phyloP scores from a whole-genome alignment of 2,329 filamentous ascomycete genomes.

The Apiospora saccharicola region DNA sequence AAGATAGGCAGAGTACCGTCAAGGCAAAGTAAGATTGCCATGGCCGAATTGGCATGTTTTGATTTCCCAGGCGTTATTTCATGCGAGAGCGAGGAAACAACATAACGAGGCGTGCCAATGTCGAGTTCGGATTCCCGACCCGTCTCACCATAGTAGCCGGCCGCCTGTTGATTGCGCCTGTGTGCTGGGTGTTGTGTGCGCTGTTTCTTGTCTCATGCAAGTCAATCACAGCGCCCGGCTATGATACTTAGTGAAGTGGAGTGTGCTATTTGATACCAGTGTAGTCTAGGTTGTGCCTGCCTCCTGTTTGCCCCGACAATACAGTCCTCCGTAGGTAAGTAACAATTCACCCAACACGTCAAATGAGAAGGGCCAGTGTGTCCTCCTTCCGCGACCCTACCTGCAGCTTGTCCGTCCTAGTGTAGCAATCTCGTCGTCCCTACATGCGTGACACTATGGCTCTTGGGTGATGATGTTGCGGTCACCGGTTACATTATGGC shows the following conservation, averaged over 20 bases:
- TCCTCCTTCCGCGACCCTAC: not conserved
- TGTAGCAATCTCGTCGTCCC: not conserved
- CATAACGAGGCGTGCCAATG: not conserved
- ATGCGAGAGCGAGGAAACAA: not conserved
- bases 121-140: not conserved
- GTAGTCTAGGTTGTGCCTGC: not conserved
- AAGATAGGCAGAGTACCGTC: not conserved
- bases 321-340: not conserved
- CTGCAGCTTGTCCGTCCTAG: constrained; percentile 5
- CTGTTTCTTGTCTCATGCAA: not conserved
- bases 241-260: not conserved
- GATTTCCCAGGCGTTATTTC: not conserved
- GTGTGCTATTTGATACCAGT: constrained; percentile 1
- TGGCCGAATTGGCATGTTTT: not conserved
- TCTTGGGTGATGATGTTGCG: not conserved
- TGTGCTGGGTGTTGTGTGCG: not conserved
- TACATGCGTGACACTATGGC: constrained; percentile 7
- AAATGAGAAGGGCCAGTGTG: not conserved
- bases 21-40: not conserved
- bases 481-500: constrained; percentile 19
- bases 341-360: not conserved
- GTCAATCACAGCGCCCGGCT: not conserved
- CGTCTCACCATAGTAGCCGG: constrained; percentile 10
- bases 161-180: not conserved
- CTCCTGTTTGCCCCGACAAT: constrained; percentile 11